Percentiles rank a stretch among this genome's conserved stretches.
Evolutionary conservation across 306 rosid species (phyloP).

Genomic region (Trifolium repens): DNA sequence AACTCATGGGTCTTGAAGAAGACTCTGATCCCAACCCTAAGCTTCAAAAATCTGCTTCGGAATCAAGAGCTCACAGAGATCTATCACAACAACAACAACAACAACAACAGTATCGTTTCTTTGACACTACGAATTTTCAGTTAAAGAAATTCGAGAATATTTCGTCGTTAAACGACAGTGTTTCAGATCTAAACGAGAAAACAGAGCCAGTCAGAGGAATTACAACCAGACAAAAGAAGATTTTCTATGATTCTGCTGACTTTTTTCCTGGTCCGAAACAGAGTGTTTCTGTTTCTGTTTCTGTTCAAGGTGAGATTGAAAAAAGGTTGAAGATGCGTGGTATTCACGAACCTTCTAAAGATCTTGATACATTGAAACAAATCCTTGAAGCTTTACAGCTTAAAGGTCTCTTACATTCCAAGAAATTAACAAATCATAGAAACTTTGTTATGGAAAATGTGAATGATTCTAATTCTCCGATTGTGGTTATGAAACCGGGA

Average conservation of each 20-base stretch:
- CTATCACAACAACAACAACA: conserved; percentile 27
- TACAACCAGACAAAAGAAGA: conserved; percentile 64
- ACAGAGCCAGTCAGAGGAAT: conserved; percentile 51
- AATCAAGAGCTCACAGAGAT: conserved; percentile 74
- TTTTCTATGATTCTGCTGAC: conserved; percentile 77
- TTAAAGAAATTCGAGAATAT: conserved; percentile 30
- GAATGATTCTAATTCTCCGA: conserved; percentile 67
- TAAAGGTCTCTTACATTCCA: conserved; percentile 83
- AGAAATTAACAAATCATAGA: conserved; percentile 48
- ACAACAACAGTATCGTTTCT: conserved; percentile 54
- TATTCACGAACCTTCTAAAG: conserved; percentile 71
- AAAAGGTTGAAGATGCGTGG: conserved; percentile 79
- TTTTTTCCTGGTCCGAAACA: conserved; percentile 80
- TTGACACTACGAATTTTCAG: conserved; percentile 54
- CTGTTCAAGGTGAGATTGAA: conserved; percentile 73
- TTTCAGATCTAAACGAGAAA: conserved; percentile 25
- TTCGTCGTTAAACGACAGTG: conserved; percentile 28
- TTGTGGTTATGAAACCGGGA: conserved; percentile 67
- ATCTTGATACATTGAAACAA: conserved; percentile 77
- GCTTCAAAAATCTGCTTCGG: conserved; percentile 91
- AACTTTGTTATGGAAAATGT: conserved; percentile 50
- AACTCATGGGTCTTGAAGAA: conserved; percentile 86
- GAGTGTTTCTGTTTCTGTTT: conserved; percentile 36
- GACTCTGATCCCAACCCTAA: conserved; percentile 59
- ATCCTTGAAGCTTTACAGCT: conserved; percentile 88